Conservation (phyloP, 768 basidiomycete species). For the Astraeus odoratus region DNA sequence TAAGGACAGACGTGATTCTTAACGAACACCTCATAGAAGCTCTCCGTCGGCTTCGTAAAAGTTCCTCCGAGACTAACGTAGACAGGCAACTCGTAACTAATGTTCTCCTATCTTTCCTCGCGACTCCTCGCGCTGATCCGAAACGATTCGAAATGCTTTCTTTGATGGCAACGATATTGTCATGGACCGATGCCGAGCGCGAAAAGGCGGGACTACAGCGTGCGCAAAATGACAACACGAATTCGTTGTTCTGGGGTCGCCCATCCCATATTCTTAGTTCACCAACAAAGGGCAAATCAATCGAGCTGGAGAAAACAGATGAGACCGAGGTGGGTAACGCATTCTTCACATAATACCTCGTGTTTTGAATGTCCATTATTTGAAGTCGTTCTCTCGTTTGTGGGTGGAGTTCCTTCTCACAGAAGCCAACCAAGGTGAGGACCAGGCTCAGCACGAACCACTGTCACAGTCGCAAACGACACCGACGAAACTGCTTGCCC, state of each 20-base stretch:
- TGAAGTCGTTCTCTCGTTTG: constrained; percentile 89
- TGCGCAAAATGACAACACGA: constrained; percentile 1
- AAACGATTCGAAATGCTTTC: constrained; percentile 97
- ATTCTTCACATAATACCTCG: neutral
- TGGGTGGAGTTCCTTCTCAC: constrained; percentile 98
- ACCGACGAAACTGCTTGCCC: neutral
- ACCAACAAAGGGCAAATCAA: constrained; percentile 29
- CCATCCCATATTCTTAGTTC: constrained; percentile 21
- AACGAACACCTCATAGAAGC: constrained; percentile 98
- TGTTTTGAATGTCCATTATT: neutral
- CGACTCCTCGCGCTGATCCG: constrained; percentile 82
- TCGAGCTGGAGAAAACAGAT: constrained; percentile 71
- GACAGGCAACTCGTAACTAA: constrained; percentile 93
- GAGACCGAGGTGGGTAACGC: constrained; percentile 64
- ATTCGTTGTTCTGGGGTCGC: constrained; percentile 18
- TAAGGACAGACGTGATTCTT: constrained; percentile 74
- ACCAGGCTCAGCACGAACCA: constrained; percentile 17
- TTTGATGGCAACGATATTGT: constrained; percentile 82
- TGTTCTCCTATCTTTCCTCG: constrained; percentile 83
- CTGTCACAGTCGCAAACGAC: constrained; percentile 16
- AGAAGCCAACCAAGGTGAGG: constrained; percentile 54
- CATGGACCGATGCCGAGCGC: constrained; percentile 86
- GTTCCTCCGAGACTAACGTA: constrained; percentile 79
- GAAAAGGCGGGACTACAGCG: constrained; percentile 80
- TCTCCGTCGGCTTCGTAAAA: constrained; percentile 85